A percentile compares a stretch with the other conserved stretches of the same genome.
phyloP scores from a whole-genome alignment of 768 basidiomycete species.

The Calocera cornea region DNA sequence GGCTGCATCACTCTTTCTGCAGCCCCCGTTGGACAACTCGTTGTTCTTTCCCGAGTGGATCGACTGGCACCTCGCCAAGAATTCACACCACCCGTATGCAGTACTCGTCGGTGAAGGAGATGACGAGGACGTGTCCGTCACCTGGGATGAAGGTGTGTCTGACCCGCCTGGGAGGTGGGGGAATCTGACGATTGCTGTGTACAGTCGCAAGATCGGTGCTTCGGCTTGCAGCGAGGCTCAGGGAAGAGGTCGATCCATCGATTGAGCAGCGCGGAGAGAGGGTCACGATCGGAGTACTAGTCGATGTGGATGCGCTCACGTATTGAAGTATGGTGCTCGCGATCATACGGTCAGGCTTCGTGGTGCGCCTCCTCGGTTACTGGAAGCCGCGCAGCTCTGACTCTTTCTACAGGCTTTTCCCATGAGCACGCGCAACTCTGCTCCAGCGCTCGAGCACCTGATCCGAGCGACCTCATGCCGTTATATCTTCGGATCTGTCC shows the following conservation, averaged over 20 bases:
- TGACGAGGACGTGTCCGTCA: not conserved
- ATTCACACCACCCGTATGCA: not conserved
- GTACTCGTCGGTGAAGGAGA: not conserved
- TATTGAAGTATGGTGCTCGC: not conserved
- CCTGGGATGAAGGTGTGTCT: not conserved
- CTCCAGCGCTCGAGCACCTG: not conserved
- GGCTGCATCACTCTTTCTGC: too few relatives aligned
- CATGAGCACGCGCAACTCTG: not conserved
- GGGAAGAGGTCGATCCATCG: not conserved
- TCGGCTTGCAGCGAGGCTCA: not conserved
- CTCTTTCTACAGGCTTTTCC: not conserved
- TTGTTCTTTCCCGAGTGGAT: not conserved
- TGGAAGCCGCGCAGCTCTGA: not conserved
- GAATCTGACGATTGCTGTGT: too few relatives aligned
- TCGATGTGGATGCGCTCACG: not conserved
- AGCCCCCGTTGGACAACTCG: not conserved
- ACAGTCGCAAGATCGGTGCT: not conserved
- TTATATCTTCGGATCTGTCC: not conserved
- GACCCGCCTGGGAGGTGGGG: too few relatives aligned
- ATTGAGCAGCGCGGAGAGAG: not conserved
- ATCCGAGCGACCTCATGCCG: not conserved
- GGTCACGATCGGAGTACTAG: not conserved
- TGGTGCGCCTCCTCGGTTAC: not conserved
- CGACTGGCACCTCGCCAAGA: not conserved
- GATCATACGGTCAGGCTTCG: not conserved